Evolutionary conservation across 2,329 filamentous ascomycete genomes (phyloP).

Genomic region (Lachnellula occidentalis): DNA sequence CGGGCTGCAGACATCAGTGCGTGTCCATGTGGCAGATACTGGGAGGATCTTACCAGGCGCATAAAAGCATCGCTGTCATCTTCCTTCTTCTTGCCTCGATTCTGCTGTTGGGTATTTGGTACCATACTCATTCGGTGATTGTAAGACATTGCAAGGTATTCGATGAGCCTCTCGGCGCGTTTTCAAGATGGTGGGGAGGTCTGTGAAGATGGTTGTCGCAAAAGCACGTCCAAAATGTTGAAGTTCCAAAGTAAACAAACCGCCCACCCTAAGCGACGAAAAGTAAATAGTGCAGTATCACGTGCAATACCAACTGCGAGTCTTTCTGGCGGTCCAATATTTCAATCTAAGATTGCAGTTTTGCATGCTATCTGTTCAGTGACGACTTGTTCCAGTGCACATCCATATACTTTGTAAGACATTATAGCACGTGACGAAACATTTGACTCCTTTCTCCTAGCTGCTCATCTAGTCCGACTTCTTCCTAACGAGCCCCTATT

Average conservation of each 20-base stretch:
- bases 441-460: not conserved
- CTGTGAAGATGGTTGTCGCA: conserved; percentile 4
- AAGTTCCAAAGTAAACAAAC: conserved; percentile 6
- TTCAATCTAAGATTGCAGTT: too few species aligned
- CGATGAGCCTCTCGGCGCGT: not conserved
- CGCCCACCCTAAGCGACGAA: not conserved
- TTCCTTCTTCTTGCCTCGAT: conserved; percentile 47
- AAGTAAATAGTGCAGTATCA: not conserved
- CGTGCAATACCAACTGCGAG: not conserved
- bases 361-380: too few species aligned
- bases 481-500: not conserved
- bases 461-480: not conserved
- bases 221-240: conserved; percentile 1
- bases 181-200: not conserved
- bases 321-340: too few species aligned
- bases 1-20: conserved; percentile 35
- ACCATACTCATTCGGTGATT: conserved; percentile 48
- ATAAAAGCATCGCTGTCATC: conserved; percentile 53
- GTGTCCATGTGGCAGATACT: not conserved
- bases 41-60: conserved; percentile 42
- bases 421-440: not conserved
- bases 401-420: too few species aligned
- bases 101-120: conserved; percentile 41
- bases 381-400: too few species aligned
- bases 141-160: conserved; percentile 39